Base-by-base conservation (phyloP, 73 alveolate genomes). In the Stentor coeruleus region DNA sequence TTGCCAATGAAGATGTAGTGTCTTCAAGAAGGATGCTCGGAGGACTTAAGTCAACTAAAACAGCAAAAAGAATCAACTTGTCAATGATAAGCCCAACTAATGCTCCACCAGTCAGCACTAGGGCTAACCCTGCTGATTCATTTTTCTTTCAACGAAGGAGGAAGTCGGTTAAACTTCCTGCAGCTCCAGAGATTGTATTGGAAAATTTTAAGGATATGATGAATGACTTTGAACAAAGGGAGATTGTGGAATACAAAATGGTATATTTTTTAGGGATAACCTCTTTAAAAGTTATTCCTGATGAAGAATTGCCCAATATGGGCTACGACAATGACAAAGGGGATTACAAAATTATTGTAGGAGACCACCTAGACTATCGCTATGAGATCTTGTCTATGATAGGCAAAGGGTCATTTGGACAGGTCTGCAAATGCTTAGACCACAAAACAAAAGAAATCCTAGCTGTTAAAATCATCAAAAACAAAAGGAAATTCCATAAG, bases 401-500 rank as follows among this genome's bases (percentile, higher is more conserved):
- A 15, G 99, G 99, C 3, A 84, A 89, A 75, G 99, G 99, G 0
- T 88, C 98, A 4, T 97, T 95, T 83, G 99, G 99, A n/a, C 95
- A 95, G 81, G 99, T 96, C 3, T 79, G 93, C 0, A 81, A 95
- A 89, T 97, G 98, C 20, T 84, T 81, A 30, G 99, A 97, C 84
- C 99, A 97, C 84, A 90, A 94, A 85, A 87, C 87, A 49, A 90
- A 95, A 83, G 96, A 92, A 75, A 35, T 81, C 4, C 91, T 91
- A 33, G 98, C 99, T 15, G 57, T 97, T 35, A 97, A 97, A 92
- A 93, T 97, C 33, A 92, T 97, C 33, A 92, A 92, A 83, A 91
- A 96, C 59, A 87, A 93, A 86, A 90, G 95, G 77, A 96, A 95
- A 82, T 89, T 97, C 81, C 96, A 95, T 58, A 93, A 89, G 33